These are phyloP conservation scores for Chaetomidium leptoderma DNA, from an alignment of 495 filamentous ascomycete species.

Conservation along the genomic window DNA sequence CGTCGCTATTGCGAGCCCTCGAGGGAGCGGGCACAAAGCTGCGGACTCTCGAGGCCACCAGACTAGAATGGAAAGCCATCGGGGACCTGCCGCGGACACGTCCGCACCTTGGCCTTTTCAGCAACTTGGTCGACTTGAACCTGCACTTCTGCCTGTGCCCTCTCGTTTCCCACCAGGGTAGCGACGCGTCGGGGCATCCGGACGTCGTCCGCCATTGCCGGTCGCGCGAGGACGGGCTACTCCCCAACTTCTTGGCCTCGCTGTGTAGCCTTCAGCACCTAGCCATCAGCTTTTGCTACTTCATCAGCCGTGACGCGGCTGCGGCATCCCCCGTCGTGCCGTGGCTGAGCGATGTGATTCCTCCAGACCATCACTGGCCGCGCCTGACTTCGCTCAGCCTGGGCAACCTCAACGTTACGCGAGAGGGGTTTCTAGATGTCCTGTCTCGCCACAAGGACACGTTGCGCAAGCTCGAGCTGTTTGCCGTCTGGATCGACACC, in stretches of 20 bases:
- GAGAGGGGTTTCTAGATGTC: background rate
- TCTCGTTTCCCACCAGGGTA: background rate
- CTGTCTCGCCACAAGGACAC: background rate
- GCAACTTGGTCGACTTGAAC: background rate
- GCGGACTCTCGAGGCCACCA: background rate
- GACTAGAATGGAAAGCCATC: background rate
- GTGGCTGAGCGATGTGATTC: background rate
- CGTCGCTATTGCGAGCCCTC: background rate
- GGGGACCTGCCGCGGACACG: background rate
- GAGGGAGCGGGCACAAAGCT: background rate
- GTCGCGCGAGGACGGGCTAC: background rate
- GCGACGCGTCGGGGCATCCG: background rate
- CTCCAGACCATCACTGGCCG: background rate
- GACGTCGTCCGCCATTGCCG: background rate
- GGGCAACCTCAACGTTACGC: background rate
- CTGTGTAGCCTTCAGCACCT: constrained; percentile 1
- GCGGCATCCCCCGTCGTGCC: background rate
- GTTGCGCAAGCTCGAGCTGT: background rate
- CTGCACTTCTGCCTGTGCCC: background rate
- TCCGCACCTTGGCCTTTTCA: background rate
- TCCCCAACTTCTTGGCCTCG: background rate
- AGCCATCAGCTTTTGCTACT: background rate
- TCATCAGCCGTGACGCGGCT: background rate
- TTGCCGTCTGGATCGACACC: background rate
- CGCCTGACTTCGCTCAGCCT: background rate